A percentile compares a stretch with the other conserved stretches of the same genome.
Conservation (phyloP, 768 basidiomycete species). For the Lactarius vividus region DNA sequence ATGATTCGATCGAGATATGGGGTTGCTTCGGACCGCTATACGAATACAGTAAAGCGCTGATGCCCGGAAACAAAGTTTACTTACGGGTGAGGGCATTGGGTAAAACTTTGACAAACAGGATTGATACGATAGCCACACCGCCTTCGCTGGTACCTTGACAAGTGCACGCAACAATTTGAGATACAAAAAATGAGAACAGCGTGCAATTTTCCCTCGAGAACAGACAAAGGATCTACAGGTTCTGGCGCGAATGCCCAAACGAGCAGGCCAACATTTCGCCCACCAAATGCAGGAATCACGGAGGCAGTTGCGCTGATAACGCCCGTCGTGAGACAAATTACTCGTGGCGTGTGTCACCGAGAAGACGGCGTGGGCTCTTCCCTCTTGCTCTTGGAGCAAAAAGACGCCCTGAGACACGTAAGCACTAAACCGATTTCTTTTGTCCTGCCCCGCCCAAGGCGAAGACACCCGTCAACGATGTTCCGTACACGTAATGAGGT, state of each 20-base stretch:
- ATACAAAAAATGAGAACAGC: not conserved
- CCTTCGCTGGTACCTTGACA: constrained; percentile 1
- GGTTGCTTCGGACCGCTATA: constrained; percentile 22
- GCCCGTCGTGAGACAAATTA: constrained; percentile 13
- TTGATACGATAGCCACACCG: not conserved
- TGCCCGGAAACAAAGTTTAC: constrained; percentile 23
- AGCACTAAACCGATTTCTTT: constrained; percentile 15
- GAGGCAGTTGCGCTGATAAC: constrained; percentile 13
- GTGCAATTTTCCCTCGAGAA: not conserved
- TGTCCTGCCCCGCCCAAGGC: constrained; percentile 7
- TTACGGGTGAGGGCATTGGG: not conserved
- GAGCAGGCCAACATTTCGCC: not conserved
- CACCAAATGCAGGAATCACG: not conserved
- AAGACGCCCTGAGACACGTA: constrained; percentile 10
- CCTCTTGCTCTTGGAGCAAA: constrained; percentile 3
- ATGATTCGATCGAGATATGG: constrained; percentile 26
- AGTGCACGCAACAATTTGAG: not conserved
- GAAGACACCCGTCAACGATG: constrained; percentile 1
- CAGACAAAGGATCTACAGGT: constrained; percentile 7
- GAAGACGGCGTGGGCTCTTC: constrained; percentile 5
- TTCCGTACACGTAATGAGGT: constrained; percentile 23
- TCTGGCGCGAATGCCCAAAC: constrained; percentile 1
- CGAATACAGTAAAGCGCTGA: constrained; percentile 26
- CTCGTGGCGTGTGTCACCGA: constrained; percentile 15
- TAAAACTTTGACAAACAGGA: constrained; percentile 11